These are phyloP conservation scores for Phycomyces blakesleeanus DNA, from an alignment of 192 early-diverging fungal species.

Conservation along the genomic window DNA sequence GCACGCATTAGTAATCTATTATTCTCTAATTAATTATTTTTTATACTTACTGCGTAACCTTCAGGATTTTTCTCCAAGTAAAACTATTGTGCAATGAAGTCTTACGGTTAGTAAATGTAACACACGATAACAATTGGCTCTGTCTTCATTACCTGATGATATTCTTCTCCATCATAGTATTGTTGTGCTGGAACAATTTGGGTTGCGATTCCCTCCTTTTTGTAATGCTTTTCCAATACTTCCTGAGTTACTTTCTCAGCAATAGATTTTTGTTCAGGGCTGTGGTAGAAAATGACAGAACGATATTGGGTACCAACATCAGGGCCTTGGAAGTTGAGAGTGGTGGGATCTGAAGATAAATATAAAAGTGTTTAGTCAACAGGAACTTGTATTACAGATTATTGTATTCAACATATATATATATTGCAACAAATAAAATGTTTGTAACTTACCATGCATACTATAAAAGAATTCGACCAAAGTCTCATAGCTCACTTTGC, in stretches of 20 bases:
- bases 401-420: not conserved
- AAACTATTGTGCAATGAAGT: not conserved
- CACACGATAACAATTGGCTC: no score
- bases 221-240: conserved; percentile 55
- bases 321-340: conserved; percentile 73
- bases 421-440: not conserved
- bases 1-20: not conserved
- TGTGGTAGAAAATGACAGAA: conserved; percentile 81
- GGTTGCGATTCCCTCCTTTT: conserved; percentile 56
- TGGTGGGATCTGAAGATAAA: conserved; percentile 66
- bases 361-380: not conserved
- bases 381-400: no score
- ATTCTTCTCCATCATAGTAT: conserved; percentile 82
- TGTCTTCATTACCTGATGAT: conserved; percentile 53
- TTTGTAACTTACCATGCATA: conserved; percentile 46
- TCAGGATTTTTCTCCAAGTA: conserved; percentile 60
- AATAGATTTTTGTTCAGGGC: conserved; percentile 59
- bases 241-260: conserved; percentile 66
- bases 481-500: conserved; percentile 61
- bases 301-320: conserved; percentile 90
- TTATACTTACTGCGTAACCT: conserved; percentile 60
- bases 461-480: conserved; percentile 83
- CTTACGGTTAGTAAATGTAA: not conserved
- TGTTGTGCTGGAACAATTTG: conserved; percentile 61
- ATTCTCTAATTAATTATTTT: not conserved